Evolutionary conservation across 1,284 basidiomycete genomes (phyloP), one percentile per base, ranked within the genome.

Genomic region (Trichosporon asahii): DNA sequence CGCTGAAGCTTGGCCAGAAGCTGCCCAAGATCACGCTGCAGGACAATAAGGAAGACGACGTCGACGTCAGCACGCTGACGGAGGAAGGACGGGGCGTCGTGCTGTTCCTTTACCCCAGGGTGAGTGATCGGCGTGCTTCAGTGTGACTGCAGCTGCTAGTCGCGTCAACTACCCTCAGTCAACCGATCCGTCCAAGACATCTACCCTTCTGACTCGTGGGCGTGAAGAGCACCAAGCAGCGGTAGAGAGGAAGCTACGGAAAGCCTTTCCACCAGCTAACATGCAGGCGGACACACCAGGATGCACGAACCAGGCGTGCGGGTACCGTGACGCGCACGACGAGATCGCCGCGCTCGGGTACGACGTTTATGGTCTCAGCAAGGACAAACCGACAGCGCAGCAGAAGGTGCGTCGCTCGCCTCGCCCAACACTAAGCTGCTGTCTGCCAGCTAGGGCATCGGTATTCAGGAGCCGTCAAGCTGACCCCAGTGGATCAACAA

Each of bases 221-320:
- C 31, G 31, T 9, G n/a, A 33, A 9, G 31, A 33, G 31, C 4
- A 33, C 31, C 6, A 33, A 33, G 31, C 31, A 31, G 31, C 31
- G 6, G 31, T 33, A 49, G n/a, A 49, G 18, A 8, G 46, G 11
- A 9, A 40, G 37, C 37, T 40, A 14, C 12, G 37, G 4, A 18
- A 14, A 40, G 9, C 12, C 4, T 40, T 12, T 49, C 46, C 7
- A 21, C 29, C 61, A 68, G 60, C 57, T 68, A 53, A 64, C 66
- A 14, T 65, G 49, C 40, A 78, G 77, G 93, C 92, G 12, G 77
- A 80, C 70, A 77, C 77, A 1, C 78, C 91, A 64, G 92, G 93
- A 44, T 95, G 93, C 84, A 95, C 93, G 2, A 90, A 85, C 44
- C 94, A 96, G 82, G 94, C 94, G 0, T 95, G 94, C 79, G 91